Base-by-base conservation (phyloP, 1,139 yeast species). In the Insectozyma bohioensis region DNA sequence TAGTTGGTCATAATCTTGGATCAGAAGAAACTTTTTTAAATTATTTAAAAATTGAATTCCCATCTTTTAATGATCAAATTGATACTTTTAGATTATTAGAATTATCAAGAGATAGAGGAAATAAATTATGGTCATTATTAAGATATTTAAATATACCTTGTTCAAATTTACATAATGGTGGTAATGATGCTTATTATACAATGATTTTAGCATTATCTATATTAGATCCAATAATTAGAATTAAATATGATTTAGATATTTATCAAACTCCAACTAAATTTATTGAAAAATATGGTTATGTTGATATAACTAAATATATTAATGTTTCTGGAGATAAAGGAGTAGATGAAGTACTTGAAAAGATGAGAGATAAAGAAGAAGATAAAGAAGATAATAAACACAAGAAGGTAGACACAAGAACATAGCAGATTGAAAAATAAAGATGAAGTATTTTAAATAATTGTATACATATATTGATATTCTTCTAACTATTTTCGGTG, bases 121-220 rank as follows among this genome's bases (percentile, higher is more conserved):
- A 75, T 3, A 68, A 75, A 2, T 55, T 85, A 28, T 67, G 76
- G 15, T 77, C 71, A 13, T 60, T 79, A 1, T 58, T 85, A 13
- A 61, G 75, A 33, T 54, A 65, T 28, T 61, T 80, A 22, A 64
- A 65, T 16, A 69, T 86, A 6, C 88, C 92, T 0, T 79, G 79
- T 51, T 74, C 83, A 0, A 72, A 67, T 41, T 61, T 85, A 29
- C 95, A 85, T 53, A 86, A 86, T 54, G 95, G 90, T 2, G 92
- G 83, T 6, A 86, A 86, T 49, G 95, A 86, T 53, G 81, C 95
- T 1, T 81, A 81, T 49, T 83, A 73, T 47, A 85, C 95, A 0
- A 54, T 85, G 34, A 40, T 76, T 15, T 66, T 79, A 13, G 73
- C 78, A 11, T 47, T 82, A 50, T 64, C 71, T 24, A 55, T 79